Percentiles rank a stretch among this genome's conserved stretches.
Conservation (phyloP, 768 basidiomycete species). For the Calocybe indica region DNA sequence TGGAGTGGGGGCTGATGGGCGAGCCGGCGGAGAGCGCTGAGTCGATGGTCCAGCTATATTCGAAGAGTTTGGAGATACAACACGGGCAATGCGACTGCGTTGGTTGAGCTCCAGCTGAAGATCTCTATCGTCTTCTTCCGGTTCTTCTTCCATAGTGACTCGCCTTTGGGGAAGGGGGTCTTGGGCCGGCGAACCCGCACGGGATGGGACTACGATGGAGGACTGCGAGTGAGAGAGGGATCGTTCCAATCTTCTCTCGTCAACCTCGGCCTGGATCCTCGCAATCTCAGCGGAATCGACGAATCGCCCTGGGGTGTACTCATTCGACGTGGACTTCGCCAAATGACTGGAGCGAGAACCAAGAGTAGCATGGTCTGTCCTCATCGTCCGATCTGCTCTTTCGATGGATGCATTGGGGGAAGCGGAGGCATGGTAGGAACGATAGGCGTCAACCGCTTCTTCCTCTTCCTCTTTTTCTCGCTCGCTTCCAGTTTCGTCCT, state of each 20-base stretch:
- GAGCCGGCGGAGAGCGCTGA: neutral
- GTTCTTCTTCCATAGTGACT: neutral
- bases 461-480: constrained; percentile 23
- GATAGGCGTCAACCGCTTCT: constrained; percentile 30
- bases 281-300: constrained; percentile 55
- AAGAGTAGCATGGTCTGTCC: constrained; percentile 48
- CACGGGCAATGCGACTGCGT: too few relatives aligned
- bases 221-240: neutral
- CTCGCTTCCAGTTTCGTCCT: constrained; percentile 4
- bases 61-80: too few relatives aligned
- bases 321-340: constrained; percentile 11
- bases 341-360: constrained; percentile 27
- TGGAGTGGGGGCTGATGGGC: neutral
- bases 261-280: constrained; percentile 60
- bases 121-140: neutral
- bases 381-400: constrained; percentile 39
- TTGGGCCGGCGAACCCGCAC: too few relatives aligned
- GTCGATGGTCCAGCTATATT: neutral
- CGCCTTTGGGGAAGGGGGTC: neutral
- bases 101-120: neutral
- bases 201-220: too few relatives aligned
- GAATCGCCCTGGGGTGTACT: constrained; percentile 25
- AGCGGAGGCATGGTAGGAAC: constrained; percentile 17
- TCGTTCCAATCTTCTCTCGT: constrained; percentile 11
- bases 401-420: constrained; percentile 16